A percentile compares a stretch with the other conserved stretches of the same genome.
phyloP scores from a whole-genome alignment of 2,329 filamentous ascomycete species.

The Cytospora schulzeri region DNA sequence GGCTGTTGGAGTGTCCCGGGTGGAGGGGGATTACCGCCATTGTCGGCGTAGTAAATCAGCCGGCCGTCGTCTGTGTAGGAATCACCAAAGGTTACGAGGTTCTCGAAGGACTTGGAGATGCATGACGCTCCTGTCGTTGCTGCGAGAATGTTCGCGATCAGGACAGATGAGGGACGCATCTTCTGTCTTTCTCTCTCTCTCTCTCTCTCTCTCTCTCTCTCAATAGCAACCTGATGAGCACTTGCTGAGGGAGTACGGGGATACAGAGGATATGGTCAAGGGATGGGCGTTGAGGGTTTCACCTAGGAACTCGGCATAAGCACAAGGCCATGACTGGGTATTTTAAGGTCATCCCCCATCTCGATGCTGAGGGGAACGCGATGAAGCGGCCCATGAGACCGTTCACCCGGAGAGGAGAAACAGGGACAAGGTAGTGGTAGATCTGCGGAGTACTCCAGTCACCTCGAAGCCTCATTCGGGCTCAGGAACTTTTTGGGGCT shows the following conservation, averaged over 20 bases:
- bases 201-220: not conserved
- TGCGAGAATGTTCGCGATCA: slow-evolving; percentile 1
- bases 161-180: slow-evolving; percentile 6
- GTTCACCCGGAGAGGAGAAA: slow-evolving; percentile 4
- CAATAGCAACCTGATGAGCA: not conserved
- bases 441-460: not conserved
- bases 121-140: slow-evolving; percentile 14
- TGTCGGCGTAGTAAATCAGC: slow-evolving; percentile 60
- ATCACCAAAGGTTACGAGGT: slow-evolving; percentile 71
- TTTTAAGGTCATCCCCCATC: not conserved
- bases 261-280: too few species aligned
- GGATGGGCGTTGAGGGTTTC: not conserved
- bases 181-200: not conserved
- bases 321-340: not conserved
- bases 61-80: slow-evolving; percentile 77
- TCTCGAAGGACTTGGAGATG: slow-evolving; percentile 52
- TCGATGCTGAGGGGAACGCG: not conserved
- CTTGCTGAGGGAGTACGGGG: not conserved
- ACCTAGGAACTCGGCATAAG: not conserved
- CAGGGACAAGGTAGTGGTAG: slow-evolving; percentile 9
- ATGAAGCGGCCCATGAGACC: not conserved
- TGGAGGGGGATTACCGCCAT: slow-evolving; percentile 64
- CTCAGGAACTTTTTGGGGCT: slow-evolving; percentile 2
- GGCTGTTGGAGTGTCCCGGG: slow-evolving; percentile 52
- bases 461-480: not conserved